Evolutionary conservation across 2,329 filamentous ascomycete genomes (phyloP).

Genomic region (Aspergillus luchuensis): DNA sequence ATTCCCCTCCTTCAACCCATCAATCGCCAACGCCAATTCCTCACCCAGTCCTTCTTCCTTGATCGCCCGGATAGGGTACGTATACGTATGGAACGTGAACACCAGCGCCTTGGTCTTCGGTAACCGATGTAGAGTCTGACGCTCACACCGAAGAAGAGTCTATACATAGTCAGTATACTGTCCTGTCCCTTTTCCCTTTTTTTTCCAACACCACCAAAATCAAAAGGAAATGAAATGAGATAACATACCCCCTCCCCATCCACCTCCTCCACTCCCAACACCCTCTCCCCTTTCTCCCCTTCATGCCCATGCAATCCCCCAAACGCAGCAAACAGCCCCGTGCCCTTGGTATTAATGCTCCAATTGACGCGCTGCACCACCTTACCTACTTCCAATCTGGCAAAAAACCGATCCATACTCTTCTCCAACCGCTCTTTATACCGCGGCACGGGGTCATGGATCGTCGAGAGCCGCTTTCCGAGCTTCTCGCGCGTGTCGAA

Average conservation of each 20-base stretch:
- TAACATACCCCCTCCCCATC: constrained; percentile 47
- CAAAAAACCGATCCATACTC: constrained; percentile 65
- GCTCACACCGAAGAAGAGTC: constrained; percentile 58
- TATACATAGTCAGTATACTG: constrained; percentile 22
- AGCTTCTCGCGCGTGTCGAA: constrained; percentile 61
- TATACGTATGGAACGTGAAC: constrained; percentile 66
- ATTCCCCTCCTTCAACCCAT: constrained; percentile 60
- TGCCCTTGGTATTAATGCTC: constrained; percentile 42
- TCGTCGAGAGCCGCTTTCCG: constrained; percentile 53
- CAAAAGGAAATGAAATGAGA: background rate
- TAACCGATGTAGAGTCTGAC: constrained; percentile 64
- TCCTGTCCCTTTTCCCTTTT: no score
- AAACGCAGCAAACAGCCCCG: constrained; percentile 45
- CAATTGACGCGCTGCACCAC: constrained; percentile 60
- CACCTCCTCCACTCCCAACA: constrained; percentile 38
- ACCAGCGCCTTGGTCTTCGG: constrained; percentile 57
- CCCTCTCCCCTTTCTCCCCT: constrained; percentile 16
- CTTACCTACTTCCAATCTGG: constrained; percentile 54
- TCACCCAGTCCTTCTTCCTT: constrained; percentile 59
- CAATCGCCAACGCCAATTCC: constrained; percentile 59
- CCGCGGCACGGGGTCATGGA: constrained; percentile 61
- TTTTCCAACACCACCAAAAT: background rate
- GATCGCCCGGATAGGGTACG: constrained; percentile 57
- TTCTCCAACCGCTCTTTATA: constrained; percentile 59
- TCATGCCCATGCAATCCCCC: constrained; percentile 35